Conservation (phyloP, 208 protist species). For the Naegleria lovaniensis region DNA sequence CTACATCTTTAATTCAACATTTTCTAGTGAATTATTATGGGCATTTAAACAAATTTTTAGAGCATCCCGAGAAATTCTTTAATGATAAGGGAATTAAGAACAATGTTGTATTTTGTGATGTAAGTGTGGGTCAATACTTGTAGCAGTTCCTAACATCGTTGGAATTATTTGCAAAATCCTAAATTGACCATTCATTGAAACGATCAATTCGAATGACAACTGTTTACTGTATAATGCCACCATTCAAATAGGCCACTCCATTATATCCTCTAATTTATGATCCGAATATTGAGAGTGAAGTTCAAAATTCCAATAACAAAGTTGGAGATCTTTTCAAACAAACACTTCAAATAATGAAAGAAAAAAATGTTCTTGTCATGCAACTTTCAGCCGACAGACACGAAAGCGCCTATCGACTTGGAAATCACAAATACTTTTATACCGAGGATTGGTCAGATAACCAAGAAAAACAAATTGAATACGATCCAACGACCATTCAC, state of each 20-base stretch:
- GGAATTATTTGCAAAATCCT: no score
- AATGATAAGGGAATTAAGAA: background rate
- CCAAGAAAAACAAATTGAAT: background rate
- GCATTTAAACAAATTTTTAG: background rate
- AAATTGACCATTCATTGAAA: no score
- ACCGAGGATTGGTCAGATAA: background rate
- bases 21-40: background rate
- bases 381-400: background rate
- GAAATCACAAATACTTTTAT: background rate
- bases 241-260: background rate
- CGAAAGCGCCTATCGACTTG: background rate
- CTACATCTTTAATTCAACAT: background rate
- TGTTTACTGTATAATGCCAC: no score
- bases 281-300: background rate
- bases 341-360: background rate
- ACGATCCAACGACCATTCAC: background rate
- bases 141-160: no score
- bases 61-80: background rate
- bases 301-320: background rate
- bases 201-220: no score
- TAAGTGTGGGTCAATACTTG: no score
- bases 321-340: background rate
- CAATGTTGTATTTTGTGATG: background rate
- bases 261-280: background rate
- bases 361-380: background rate